Conservation (phyloP, 164 flowering plant species). For the Vitis labrusca region DNA sequence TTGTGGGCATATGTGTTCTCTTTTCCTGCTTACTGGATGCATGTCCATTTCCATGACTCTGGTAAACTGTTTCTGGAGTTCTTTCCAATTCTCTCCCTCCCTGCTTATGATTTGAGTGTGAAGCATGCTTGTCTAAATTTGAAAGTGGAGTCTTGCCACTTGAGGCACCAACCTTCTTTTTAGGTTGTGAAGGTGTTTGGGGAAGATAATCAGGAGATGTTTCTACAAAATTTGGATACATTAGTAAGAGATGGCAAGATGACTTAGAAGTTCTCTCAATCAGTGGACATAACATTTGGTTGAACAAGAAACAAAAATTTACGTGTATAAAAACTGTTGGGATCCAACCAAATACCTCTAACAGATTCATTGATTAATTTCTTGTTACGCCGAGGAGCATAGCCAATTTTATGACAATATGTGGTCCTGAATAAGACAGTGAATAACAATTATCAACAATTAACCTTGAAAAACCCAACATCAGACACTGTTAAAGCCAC, state of each 20-base stretch:
- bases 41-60: conserved; percentile 20
- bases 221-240: conserved; percentile 13
- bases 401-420: conserved; percentile 64
- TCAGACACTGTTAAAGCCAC: too few relatives aligned
- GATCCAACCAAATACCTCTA: too few relatives aligned
- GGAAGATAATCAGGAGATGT: conserved; percentile 26
- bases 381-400: conserved; percentile 41
- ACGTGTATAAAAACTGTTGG: too few relatives aligned
- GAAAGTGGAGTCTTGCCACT: conserved; percentile 5
- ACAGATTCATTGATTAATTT: too few relatives aligned
- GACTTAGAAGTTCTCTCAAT: too few relatives aligned
- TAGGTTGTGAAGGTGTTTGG: conserved; percentile 8
- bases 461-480: background rate
- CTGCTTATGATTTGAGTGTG: conserved; percentile 9
- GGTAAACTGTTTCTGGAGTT: background rate
- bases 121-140: conserved; percentile 8
- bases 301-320: too few relatives aligned
- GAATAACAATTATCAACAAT: background rate
- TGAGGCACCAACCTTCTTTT: conserved; percentile 10
- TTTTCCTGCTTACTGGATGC: conserved; percentile 10
- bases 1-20: conserved; percentile 7
- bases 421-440: conserved; percentile 34
- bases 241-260: background rate
- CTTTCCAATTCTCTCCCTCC: conserved; percentile 8
- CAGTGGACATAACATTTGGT: too few relatives aligned